Evolutionary conservation across 805 yeast species (phyloP), one percentile per base, ranked within the genome.

Genomic region (Myxozyma melibiosi): DNA sequence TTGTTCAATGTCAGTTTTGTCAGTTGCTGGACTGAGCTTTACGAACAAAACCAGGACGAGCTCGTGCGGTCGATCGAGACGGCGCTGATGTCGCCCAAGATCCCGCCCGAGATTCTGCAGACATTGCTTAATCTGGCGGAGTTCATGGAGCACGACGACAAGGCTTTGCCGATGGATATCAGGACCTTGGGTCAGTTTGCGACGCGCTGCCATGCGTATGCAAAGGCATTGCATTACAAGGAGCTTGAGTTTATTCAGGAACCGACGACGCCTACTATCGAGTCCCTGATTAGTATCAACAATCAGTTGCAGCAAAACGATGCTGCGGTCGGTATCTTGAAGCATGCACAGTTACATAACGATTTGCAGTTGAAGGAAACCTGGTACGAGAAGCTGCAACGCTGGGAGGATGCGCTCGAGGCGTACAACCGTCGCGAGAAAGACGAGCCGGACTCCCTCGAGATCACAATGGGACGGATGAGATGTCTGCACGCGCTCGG

Each of bases 401-500:
- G 98, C 61, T 94, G 99, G 99, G 98, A 92, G 65, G 99, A 94
- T 73, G 99, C 99, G 0, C 76, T 94, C 59, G 80, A 82, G 46
- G 97, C 97, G 0, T 94, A 94, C 70, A 85, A 85, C 63, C 88
- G 85, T 66, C 80, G 97, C 67, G 92, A 84, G 65, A 67, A 67
- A 43, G 64, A 68, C 3, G 86, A 85, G 55, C 75, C 76, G 1
- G 71, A 72, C 25, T 84, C 90, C 28, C 82, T 87, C 75, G 98
- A 92, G 63, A 85, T 90, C 0, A 87, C 92, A 4, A 85, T 92
- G 91, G 99, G 99, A 75, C 91, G 92, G 68, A 90, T 94, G 97
- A 81, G 98, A 72, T 91, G 98, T 72, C 76, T 92, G 61, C 97
- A 94, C 74, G 99, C 99, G 0, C 76, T 94, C n/a, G 99, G 99